These are phyloP conservation scores for Podospora bellae-mahoneyi DNA, from an alignment of 495 filamentous ascomycete species.

Conservation along the genomic window DNA sequence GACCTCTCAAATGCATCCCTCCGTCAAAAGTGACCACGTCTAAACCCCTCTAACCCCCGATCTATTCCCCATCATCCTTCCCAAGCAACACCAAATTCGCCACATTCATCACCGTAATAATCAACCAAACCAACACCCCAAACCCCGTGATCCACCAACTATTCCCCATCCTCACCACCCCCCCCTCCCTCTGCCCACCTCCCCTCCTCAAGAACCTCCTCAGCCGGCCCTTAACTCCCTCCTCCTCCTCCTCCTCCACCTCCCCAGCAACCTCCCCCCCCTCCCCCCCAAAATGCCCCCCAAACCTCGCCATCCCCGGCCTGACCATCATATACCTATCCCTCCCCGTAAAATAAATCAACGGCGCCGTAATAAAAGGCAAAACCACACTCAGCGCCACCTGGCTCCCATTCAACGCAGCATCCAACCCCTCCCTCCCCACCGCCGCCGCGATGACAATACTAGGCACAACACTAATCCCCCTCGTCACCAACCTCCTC, in stretches of 20 bases:
- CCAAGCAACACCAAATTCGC: slow-evolving; percentile 65
- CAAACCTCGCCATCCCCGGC: slow-evolving; percentile 32
- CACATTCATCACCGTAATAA: slow-evolving; percentile 70
- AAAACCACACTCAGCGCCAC: slow-evolving; percentile 77
- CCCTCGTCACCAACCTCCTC: slow-evolving; percentile 49
- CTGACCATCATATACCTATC: slow-evolving; percentile 77
- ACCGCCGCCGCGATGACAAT: slow-evolving; percentile 76
- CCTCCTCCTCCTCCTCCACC: slow-evolving; percentile 8
- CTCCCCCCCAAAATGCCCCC: slow-evolving; percentile 13
- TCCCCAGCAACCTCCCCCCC: neutral
- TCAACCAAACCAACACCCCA: slow-evolving; percentile 59
- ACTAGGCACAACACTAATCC: slow-evolving; percentile 69
- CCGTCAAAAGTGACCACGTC: neutral
- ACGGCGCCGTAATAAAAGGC: slow-evolving; percentile 75
- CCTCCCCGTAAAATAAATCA: slow-evolving; percentile 84
- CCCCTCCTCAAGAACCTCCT: neutral
- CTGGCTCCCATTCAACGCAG: slow-evolving; percentile 53
- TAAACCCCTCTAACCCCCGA: neutral
- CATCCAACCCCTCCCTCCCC: slow-evolving; percentile 11
- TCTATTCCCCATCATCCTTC: neutral
- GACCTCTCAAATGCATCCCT: neutral
- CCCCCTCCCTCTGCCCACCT: slow-evolving; percentile 1
- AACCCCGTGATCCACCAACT: slow-evolving; percentile 52
- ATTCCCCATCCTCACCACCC: slow-evolving; percentile 57
- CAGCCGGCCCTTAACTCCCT: slow-evolving; percentile 14